phyloP scores from a whole-genome alignment of 2,329 filamentous ascomycete species.

The Colletotrichum abscissum region DNA sequence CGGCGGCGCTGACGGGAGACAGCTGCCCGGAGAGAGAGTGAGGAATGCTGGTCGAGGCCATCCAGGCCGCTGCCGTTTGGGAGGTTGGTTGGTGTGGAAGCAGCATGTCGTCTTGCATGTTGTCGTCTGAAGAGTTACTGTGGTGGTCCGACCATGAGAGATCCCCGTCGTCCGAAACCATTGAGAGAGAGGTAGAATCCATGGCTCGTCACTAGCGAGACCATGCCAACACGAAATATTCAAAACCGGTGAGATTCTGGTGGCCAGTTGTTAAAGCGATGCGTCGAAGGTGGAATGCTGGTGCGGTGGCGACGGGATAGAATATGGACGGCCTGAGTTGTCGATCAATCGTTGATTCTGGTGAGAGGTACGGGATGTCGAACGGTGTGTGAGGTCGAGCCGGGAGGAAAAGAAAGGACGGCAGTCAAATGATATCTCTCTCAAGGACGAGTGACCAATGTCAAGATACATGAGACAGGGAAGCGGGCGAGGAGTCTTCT shows the following conservation, averaged over 20 bases:
- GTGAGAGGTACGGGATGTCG: not conserved
- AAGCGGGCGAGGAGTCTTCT: not conserved
- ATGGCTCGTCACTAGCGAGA: slow-evolving; percentile 58
- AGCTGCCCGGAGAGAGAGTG: slow-evolving; percentile 59
- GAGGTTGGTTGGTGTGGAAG: slow-evolving; percentile 49
- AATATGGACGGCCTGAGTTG: not conserved
- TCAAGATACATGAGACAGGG: not conserved
- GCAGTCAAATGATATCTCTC: not conserved
- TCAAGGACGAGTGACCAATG: not conserved
- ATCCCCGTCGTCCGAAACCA: slow-evolving; percentile 54
- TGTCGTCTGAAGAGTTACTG: slow-evolving; percentile 58
- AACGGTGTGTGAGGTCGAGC: slow-evolving; percentile 14
- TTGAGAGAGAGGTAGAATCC: slow-evolving; percentile 54
- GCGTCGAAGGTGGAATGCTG: not conserved
- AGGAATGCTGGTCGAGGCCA: slow-evolving; percentile 40
- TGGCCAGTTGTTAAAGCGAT: slow-evolving; percentile 1
- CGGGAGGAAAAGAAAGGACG: not conserved
- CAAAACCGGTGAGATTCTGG: slow-evolving; percentile 8
- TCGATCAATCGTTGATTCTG: slow-evolving; percentile 31
- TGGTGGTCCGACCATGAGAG: slow-evolving; percentile 58
- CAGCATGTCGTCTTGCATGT: slow-evolving; percentile 40
- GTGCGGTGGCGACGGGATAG: not conserved
- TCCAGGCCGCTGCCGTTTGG: slow-evolving; percentile 45
- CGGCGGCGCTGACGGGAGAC: slow-evolving; percentile 64
- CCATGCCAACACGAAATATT: slow-evolving; percentile 48